Evolutionary conservation across 2,329 filamentous ascomycete genomes (phyloP).

Genomic region (Cladophialophora chaetospira): DNA sequence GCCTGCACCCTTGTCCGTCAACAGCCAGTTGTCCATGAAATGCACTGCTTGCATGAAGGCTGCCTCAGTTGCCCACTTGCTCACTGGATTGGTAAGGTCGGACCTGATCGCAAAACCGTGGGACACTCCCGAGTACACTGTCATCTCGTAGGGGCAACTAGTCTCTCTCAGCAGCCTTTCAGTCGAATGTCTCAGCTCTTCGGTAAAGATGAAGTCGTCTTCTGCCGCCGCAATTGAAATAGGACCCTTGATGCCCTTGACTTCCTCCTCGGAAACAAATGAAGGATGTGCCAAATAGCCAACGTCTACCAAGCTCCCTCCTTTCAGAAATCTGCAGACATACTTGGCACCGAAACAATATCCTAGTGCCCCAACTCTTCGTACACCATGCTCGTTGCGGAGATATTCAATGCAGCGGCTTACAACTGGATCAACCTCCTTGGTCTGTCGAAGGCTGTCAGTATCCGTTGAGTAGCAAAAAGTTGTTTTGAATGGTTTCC

Average conservation of each 20-base stretch:
- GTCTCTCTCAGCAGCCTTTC: background rate
- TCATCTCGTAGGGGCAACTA: background rate
- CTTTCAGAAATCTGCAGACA: background rate
- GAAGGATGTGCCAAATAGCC: background rate
- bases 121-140: background rate
- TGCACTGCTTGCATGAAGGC: background rate
- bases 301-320: background rate
- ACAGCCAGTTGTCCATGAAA: constrained; percentile 42
- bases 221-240: background rate
- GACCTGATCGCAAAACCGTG: background rate
- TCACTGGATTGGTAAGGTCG: background rate
- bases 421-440: too few relatives aligned
- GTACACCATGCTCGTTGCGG: background rate
- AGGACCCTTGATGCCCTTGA: background rate
- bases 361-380: background rate
- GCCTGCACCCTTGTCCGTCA: background rate
- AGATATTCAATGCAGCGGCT: background rate
- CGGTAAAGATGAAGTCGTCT: background rate
- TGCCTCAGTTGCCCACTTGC: background rate
- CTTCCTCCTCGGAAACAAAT: background rate
- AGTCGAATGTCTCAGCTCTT: background rate
- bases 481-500: too few relatives aligned
- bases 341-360: background rate
- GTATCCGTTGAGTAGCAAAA: too few relatives aligned
- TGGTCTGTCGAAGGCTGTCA: too few relatives aligned